Evolutionary conservation across 805 yeast genomes (phyloP).

Genomic region (Ogataea philodendri): DNA sequence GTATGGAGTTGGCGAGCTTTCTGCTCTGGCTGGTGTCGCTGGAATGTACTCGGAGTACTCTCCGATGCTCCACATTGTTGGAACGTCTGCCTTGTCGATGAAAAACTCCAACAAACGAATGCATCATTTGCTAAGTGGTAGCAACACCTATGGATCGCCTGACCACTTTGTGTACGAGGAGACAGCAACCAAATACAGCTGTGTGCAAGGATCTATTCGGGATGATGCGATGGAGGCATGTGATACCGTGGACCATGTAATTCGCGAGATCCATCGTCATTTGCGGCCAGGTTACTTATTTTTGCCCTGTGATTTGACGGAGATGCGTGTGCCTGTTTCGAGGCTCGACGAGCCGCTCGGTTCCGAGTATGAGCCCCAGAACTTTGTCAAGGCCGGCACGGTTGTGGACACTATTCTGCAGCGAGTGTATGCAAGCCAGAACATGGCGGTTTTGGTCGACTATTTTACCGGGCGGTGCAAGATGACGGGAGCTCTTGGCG

Average conservation of each 20-base stretch:
- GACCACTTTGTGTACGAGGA: constrained; percentile 67
- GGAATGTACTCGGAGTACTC: constrained; percentile 48
- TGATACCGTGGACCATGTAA: constrained; percentile 67
- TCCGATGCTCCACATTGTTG: constrained; percentile 50
- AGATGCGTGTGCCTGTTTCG: constrained; percentile 45
- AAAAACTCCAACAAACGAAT: constrained; percentile 28
- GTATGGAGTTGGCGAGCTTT: constrained; percentile 51
- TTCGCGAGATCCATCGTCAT: constrained; percentile 50
- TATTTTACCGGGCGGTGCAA: constrained; percentile 41
- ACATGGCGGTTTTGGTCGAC: constrained; percentile 43
- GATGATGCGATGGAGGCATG: constrained; percentile 47
- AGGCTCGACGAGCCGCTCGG: constrained; percentile 35
- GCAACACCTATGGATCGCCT: constrained; percentile 50
- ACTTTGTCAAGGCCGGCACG: constrained; percentile 17
- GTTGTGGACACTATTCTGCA: constrained; percentile 35
- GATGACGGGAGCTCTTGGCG: constrained; percentile 30
- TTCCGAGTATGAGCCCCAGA: constrained; percentile 23
- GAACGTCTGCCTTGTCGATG: constrained; percentile 35
- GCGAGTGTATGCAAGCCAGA: constrained; percentile 36
- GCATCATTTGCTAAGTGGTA: constrained; percentile 62
- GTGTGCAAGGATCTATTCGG: constrained; percentile 50
- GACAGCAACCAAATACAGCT: constrained; percentile 55
- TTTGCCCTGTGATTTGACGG: constrained; percentile 68
- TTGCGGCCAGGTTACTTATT: constrained; percentile 83
- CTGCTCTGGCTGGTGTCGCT: constrained; percentile 49